Evolutionary conservation across 2,329 filamentous ascomycete species (phyloP), one percentile per base, ranked within the genome.

Genomic region (Chalaropsis thielavioides): DNA sequence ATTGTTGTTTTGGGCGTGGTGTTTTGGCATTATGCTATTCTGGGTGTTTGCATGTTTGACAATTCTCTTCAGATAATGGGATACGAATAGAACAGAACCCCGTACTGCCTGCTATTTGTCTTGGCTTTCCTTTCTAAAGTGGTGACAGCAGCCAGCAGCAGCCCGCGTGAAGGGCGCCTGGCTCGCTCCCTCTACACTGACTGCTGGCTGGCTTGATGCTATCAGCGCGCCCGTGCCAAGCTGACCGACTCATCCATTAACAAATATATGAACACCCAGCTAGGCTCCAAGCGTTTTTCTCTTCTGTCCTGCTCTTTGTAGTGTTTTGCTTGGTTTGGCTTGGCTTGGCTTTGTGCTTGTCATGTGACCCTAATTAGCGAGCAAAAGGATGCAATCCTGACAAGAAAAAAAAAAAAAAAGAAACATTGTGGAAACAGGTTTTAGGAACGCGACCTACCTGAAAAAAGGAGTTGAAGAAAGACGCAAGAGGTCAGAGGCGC

Each of bases 381-480:
- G 49, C n/a, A 19, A 56, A 56, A 56, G 51, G 51, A 56, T 56
- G 15, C 24, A 22, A 31, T 35, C 51, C 51, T 56, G 1, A n/a
- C 10, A 31, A 35, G 24, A 35, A 13, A 46, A 17, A 10, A n/a
- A 5, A n/a, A 19, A 46, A 46, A 56, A 56, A 24, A 35, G 51
- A 56, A 56, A 56, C 51, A 56, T 56, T 56, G 22, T 51, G 31
- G 24, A 56, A 56, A 56, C 51, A 56, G 40, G 60, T 62, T 27
- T 41, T 31, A 24, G 27, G n/a, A n/a, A 2, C 24, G 59, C 19
- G 10, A 35, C 13, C n/a, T 27, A 8, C 51, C 22, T 61, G n/a
- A 31, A 31, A 31, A 61, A 61, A 61, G 41, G 35, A 24, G 22
- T 22, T 19, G 31, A n/a, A 40, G 58, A 24, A 31, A 40, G 58